Base-by-base conservation (phyloP, 2,329 filamentous ascomycete genomes). In the Epichloe coenophiala region DNA sequence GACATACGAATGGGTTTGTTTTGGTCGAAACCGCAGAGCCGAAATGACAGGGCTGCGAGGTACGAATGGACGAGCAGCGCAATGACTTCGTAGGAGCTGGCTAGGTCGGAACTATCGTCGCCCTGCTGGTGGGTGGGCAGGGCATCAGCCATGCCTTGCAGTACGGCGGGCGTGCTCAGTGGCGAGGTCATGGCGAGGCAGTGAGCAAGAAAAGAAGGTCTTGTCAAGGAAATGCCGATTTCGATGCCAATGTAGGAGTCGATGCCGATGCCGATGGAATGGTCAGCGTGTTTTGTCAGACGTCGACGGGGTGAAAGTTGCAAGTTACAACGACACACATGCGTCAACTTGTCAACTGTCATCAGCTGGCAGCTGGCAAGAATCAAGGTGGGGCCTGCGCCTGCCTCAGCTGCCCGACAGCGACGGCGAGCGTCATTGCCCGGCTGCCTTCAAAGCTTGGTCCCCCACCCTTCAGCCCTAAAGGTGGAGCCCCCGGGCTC, bases 41-140 rank as follows among this genome's bases (percentile, higher is more conserved):
- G 77, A 65, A 96, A 97, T 55, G 82, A 86, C 2, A 91, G 80
- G 8, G 83, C 82, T 23, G 79, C 65, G 81, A 97, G 86, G 60
- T 83, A 88, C 3, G 88, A 85, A 66, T 98, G 91, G 19, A 83
- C 74, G 55, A 94, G 83, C 23, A 97, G 77, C 15, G 88, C 88
- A 54, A 96, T 73, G 45, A 85, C 88, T 69, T 97, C 90, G 64
- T 85, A 88, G 0, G 84, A 78, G 52, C 78, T 83, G 57, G 82
- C 81, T 33, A 90, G 63, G 56, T 81, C 77, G 4, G 79, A 81
- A n/a, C 70, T 72, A 17, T 73, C 72, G 60, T 81, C 78, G 54
- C 63, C 70, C 47, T 68, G 61, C 0, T 66, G 57, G 57, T 80
- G 77, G 2, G 73, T 75, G 9, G 80, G 77, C 49, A 83, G 64